Evolutionary conservation across 1,139 yeast species (phyloP).

Genomic region (Hyphopichia khmerensis): DNA sequence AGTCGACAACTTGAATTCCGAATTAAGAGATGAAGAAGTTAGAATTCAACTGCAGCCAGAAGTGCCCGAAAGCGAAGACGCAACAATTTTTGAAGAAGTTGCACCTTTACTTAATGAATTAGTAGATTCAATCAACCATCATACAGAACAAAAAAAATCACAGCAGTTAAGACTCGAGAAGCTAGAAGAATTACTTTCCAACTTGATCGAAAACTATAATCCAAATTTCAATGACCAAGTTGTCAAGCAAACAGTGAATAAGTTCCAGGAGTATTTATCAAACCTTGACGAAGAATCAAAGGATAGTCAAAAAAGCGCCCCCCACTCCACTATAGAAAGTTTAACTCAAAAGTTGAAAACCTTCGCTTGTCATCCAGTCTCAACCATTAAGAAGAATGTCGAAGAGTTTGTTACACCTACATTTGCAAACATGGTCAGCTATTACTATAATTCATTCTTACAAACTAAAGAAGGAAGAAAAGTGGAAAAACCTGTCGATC

Average conservation of each 20-base stretch:
- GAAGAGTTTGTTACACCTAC: conserved; percentile 15
- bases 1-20: conserved; percentile 3
- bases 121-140: conserved; percentile 19
- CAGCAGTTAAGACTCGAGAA: conserved; percentile 16
- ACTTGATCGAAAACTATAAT: conserved; percentile 61
- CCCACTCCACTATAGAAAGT: not conserved
- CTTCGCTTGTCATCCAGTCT: not conserved
- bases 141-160: conserved; percentile 13
- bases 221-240: conserved; percentile 91
- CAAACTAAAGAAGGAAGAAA: not conserved
- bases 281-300: conserved; percentile 26
- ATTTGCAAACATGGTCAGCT: conserved; percentile 22
- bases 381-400: not conserved
- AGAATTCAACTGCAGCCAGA: conserved; percentile 7
- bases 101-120: conserved; percentile 18
- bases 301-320: not conserved
- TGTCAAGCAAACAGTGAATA: conserved; percentile 69
- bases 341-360: not conserved
- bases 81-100: conserved; percentile 17
- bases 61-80: conserved; percentile 9
- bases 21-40: conserved; percentile 8
- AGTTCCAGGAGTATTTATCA: conserved; percentile 56
- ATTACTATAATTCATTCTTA: conserved; percentile 17
- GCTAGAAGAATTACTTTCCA: conserved; percentile 45
- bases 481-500: not conserved